Percentiles rank a stretch among this genome's conserved stretches.
phyloP scores from a whole-genome alignment of 2,329 filamentous ascomycete genomes.

The Coniochaeta sp. region DNA sequence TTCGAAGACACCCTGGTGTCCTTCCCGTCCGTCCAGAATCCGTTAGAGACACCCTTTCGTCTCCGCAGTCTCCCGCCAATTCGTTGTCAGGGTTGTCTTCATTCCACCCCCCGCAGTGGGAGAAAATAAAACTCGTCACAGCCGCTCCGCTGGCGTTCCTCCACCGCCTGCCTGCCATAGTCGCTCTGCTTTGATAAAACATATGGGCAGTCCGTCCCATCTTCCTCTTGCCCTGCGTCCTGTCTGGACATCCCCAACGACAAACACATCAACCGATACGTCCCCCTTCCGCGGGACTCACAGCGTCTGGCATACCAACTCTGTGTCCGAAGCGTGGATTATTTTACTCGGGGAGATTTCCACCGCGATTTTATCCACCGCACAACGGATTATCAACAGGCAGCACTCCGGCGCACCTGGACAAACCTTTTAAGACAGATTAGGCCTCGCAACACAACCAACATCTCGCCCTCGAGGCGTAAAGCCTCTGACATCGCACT shows the following conservation, averaged over 20 bases:
- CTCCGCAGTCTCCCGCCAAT: background rate
- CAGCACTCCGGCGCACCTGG: background rate
- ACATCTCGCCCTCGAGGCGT: constrained; percentile 1
- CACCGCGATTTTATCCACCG: background rate
- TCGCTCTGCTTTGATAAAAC: background rate
- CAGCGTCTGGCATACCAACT: background rate
- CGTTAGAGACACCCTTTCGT: background rate
- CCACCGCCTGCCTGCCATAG: background rate
- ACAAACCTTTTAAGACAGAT: background rate
- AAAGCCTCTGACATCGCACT: background rate
- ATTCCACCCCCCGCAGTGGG: constrained; percentile 1
- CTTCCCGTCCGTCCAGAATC: background rate
- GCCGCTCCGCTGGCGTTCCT: constrained; percentile 1
- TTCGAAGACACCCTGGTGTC: background rate
- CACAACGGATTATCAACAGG: background rate
- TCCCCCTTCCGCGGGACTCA: background rate
- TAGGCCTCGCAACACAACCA: background rate
- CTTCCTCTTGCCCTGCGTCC: background rate
- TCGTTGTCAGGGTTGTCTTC: constrained; percentile 1
- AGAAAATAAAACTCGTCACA: constrained; percentile 3
- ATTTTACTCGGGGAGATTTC: background rate
- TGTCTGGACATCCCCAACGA: background rate
- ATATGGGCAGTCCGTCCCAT: background rate
- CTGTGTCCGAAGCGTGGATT: background rate
- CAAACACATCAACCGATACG: background rate